Evolutionary conservation across 2,329 filamentous ascomycete genomes (phyloP).

Genomic region (Arthroderma sp.): DNA sequence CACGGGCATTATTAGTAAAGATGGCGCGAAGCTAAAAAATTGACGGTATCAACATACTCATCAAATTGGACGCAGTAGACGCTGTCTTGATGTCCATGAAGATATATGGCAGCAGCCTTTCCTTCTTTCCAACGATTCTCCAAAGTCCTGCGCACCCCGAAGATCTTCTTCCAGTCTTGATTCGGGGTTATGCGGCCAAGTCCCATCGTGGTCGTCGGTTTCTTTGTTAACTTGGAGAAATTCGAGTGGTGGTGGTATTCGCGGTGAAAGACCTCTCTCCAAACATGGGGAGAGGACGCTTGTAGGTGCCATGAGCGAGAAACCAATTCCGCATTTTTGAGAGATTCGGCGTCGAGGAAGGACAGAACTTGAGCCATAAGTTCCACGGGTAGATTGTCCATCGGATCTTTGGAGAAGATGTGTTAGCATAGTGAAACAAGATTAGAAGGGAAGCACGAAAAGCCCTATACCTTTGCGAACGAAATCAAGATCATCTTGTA

Average conservation of each 20-base stretch:
- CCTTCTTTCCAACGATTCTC: slow-evolving; percentile 68
- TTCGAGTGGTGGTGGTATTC: slow-evolving; percentile 34
- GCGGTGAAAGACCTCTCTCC: slow-evolving; percentile 48
- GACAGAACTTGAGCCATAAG: slow-evolving; percentile 46
- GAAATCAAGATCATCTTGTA: slow-evolving; percentile 21
- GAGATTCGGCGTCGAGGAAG: slow-evolving; percentile 44
- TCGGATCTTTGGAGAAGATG: slow-evolving; percentile 34
- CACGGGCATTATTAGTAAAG: background rate
- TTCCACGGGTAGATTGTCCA: slow-evolving; percentile 44
- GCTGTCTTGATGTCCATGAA: slow-evolving; percentile 87
- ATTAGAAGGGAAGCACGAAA: background rate
- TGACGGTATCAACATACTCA: slow-evolving; percentile 47
- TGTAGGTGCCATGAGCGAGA: slow-evolving; percentile 44
- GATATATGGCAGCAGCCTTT: slow-evolving; percentile 68
- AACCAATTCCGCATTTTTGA: slow-evolving; percentile 43
- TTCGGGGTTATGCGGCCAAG: slow-evolving; percentile 42
- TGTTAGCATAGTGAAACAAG: slow-evolving; percentile 8
- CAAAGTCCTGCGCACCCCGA: slow-evolving; percentile 61
- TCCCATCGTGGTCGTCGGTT: slow-evolving; percentile 23
- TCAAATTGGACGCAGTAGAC: slow-evolving; percentile 98
- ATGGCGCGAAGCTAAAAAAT: slow-evolving; percentile 21
- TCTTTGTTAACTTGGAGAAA: background rate
- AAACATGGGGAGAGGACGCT: slow-evolving; percentile 45
- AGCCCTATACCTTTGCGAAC: slow-evolving; percentile 23
- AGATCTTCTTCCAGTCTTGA: slow-evolving; percentile 79